Base-by-base conservation (phyloP, 2,329 filamentous ascomycete species). In the Trichoderma guizhouense region DNA sequence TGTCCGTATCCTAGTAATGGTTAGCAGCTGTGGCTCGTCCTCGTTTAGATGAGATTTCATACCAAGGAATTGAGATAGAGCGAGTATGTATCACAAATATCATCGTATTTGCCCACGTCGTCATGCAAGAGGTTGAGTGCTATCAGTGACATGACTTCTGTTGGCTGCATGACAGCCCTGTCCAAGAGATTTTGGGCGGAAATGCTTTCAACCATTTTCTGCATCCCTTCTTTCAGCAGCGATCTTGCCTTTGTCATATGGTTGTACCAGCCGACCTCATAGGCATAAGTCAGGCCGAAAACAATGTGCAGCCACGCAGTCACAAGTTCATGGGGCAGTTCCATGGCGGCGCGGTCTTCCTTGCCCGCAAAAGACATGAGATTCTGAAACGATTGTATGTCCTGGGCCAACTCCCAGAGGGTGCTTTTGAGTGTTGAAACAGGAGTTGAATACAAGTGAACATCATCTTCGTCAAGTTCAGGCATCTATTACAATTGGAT, bases 301-400 rank as follows among this genome's bases (percentile, higher is more conserved):
- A 84, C 74, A 2, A 84, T 71, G 70, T 84, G 81, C 14, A 84
- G 74, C 84, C 84, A 86, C 1, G 80, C 83, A 24, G 77, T 78
- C 28, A 82, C 74, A 30, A 86, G 78, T 21, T 80, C 78, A 3
- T 78, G 75, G 0, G 83, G 83, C 3, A 84, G 74, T 24, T 75
- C 74, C 12, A 84, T 73, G 5, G 73, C 76, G n/a, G 72, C 68
- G 5, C 78, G 76, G 26, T 82, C 78, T 24, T 76, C 53, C 6
- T 74, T 71, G 3, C 76, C 75, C 1, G 80, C 75, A 67, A 79
- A 61, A 2, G 74, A 75, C 69, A 82, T 73, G 34, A 79, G 74
- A 3, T 74, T 74, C 63, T 81, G 77, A 39, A 81, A 78, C 3
- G 75, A 73, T 15, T 77, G 71, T n/a, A 80, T 74, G 5, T 78